Conservation (phyloP, 768 basidiomycete genomes). For the Termitomyces sp. region DNA sequence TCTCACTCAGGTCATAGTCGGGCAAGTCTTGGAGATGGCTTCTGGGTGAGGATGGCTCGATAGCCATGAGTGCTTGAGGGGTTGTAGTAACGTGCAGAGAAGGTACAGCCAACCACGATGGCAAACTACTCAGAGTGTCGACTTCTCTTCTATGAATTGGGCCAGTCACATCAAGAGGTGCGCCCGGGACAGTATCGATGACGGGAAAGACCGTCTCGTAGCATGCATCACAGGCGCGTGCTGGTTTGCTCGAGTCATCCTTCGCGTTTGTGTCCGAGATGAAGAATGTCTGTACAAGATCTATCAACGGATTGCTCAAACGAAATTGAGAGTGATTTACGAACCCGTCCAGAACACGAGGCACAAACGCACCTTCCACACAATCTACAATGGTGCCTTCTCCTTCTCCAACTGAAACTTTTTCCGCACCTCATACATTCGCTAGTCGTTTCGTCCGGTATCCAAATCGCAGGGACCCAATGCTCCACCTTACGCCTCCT, state of each 20-base stretch:
- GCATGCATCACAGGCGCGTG: slow-evolving; percentile 82
- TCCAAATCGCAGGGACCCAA: slow-evolving; percentile 91
- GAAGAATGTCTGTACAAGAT: slow-evolving; percentile 71
- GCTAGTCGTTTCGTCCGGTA: slow-evolving; percentile 81
- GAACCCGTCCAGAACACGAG: slow-evolving; percentile 75
- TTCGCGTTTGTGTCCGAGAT: slow-evolving; percentile 56
- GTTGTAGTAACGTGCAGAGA: slow-evolving; percentile 35
- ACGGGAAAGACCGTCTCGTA: slow-evolving; percentile 84
- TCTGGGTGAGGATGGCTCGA: slow-evolving; percentile 21
- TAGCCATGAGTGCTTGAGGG: slow-evolving; percentile 47
- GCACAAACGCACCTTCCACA: slow-evolving; percentile 87
- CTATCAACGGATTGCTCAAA: neutral
- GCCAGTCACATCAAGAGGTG: slow-evolving; percentile 5
- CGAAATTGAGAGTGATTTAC: slow-evolving; percentile 14
- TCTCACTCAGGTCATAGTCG: slow-evolving; percentile 11
- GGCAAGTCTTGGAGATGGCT: slow-evolving; percentile 11
- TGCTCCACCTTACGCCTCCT: slow-evolving; percentile 61
- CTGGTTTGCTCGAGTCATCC: slow-evolving; percentile 46
- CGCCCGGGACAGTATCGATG: slow-evolving; percentile 28
- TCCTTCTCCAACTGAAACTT: slow-evolving; percentile 71
- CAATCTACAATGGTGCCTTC: slow-evolving; percentile 83
- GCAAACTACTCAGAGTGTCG: slow-evolving; percentile 47
- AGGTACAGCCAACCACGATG: slow-evolving; percentile 57
- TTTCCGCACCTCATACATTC: slow-evolving; percentile 83
- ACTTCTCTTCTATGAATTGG: slow-evolving; percentile 13